Evolutionary conservation across 2,329 filamentous ascomycete genomes (phyloP), one percentile per base, ranked within the genome.

Genomic region (Xylaria sp.): DNA sequence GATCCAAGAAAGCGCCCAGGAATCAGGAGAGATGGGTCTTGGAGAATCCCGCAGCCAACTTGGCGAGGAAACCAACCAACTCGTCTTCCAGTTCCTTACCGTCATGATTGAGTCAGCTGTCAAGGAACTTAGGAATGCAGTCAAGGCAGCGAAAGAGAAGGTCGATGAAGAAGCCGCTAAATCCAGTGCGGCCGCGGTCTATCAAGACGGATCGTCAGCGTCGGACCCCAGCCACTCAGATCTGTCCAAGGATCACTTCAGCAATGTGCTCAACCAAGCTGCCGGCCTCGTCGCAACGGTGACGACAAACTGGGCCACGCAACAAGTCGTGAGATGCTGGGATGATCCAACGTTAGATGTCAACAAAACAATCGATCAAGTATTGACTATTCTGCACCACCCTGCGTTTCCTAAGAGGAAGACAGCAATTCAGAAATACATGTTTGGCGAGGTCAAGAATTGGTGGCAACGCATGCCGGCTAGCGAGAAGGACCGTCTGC

Each of bases 291-390:
- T 89, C 25, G 87, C 86, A 8, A 82, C 85, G 7, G 82, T 82
- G 0, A 91, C 92, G 52, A 81, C 92, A 18, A 87, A 90, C 76
- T 93, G 90, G 76, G 84, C 89, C 28, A 89, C 89, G 0, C 90
- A 91, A 5, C 87, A 90, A 6, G 82, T 93, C 34, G 84, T 93
- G 31, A 90, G 90, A 75, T 90, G 90, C 46, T 92, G 90, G 89
- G 88, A 93, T 70, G 85, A 92, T 74, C 84, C 86, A 0, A 85
- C 88, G 52, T 83, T 91, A 2, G 84, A 89, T 0, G 87, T 90
- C 18, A 82, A 91, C 9, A 84, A 89, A 74, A 87, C 91, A 1
- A 79, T 92, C 48, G 80, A 88, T 60, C 89, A 92, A 69, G 87
- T 91, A 62, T 78, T 88, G 50, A 82, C 84, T 6, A 85, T 91